Evolutionary conservation across 2,329 filamentous ascomycete species (phyloP), one percentile per base, ranked within the genome.

Genomic region (Penicillium capsulatum): DNA sequence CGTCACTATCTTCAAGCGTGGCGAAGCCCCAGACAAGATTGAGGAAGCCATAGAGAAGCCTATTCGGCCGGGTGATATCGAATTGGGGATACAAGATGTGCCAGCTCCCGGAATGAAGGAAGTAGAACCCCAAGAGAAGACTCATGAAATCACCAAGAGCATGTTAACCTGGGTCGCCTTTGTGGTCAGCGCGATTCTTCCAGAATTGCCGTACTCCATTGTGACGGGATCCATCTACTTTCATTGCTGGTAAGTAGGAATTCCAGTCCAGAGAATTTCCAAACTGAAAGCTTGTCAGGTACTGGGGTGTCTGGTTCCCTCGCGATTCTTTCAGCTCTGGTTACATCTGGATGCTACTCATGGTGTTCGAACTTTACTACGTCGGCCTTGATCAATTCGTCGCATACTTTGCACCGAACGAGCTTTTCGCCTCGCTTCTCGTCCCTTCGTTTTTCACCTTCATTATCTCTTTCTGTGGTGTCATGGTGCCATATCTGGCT

Each of bases 121-220:
- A 19, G 16, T 55, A 16, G 31, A 47, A 2, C 38, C 42, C 2
- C 42, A 50, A 8, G 38, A 56, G 17, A 57, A 65, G 36, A 63
- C 71, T 30, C 63, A 72, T 22, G 70, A 71, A 2, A 74, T 84
- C 10, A 76, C 77, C 2, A 78, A 76, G 54, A 83, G 83, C 44
- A 79, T 83, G 34, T 79, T 81, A 24, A 72, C 88, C n/a, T 89
- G 85, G 84, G 64, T 76, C 10, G 82, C 84, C 0, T 86, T 84
- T 64, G 75, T 78, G 0, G 80, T 79, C 2, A 81, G 77, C 0
- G 74, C 76, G 1, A 74, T 88, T 4, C 50, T 86, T 1, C 80
- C 77, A 11, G 85, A 90, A 60, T 70, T 89, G 0, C 85, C 85
- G 0, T 87, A 86, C 50, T 74, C 76, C 0, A 65, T 87, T 9